A percentile compares a stretch with the other conserved stretches of the same genome.
Evolutionary conservation across 352 stramenopile genomes (phyloP).

Genomic region (Phytopythium kandeliae): DNA sequence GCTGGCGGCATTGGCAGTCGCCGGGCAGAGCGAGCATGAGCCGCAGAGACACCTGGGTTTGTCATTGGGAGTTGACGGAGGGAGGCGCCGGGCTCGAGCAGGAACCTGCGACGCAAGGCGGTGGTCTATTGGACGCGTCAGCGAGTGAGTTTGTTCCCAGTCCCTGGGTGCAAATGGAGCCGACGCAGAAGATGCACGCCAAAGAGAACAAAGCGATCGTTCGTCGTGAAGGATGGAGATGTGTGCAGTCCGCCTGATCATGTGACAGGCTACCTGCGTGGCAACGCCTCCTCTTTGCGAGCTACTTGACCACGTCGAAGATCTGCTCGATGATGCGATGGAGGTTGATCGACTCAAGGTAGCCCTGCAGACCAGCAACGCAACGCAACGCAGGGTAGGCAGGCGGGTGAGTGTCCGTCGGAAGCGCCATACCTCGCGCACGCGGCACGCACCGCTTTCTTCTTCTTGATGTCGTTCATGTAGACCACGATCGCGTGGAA

Average conservation of each 20-base stretch:
- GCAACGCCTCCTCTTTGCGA: conserved; percentile 10
- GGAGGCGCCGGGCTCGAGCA: no score
- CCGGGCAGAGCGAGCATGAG: no score
- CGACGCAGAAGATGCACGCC: conserved; percentile 1
- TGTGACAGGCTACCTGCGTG: background rate
- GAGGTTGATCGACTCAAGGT: conserved; percentile 86
- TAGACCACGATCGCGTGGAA: conserved; percentile 85
- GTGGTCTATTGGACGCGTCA: background rate
- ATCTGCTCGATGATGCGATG: conserved; percentile 80
- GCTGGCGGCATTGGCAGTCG: no score
- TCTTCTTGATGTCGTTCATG: conserved; percentile 79
- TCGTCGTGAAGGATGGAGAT: conserved; percentile 1
- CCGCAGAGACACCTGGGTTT: no score
- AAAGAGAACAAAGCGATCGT: conserved; percentile 2
- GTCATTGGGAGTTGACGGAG: no score
- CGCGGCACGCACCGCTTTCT: conserved; percentile 63
- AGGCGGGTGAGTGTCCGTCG: background rate
- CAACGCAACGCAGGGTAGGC: background rate
- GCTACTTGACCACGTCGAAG: conserved; percentile 79
- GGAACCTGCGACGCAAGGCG: background rate
- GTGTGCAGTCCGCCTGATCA: background rate
- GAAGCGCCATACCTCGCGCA: background rate
- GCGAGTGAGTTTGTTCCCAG: background rate
- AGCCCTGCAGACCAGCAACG: conserved; percentile 29
- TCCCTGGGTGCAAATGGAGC: background rate